Conservation (phyloP, 83 land plant species). For the Picea abies region DNA sequence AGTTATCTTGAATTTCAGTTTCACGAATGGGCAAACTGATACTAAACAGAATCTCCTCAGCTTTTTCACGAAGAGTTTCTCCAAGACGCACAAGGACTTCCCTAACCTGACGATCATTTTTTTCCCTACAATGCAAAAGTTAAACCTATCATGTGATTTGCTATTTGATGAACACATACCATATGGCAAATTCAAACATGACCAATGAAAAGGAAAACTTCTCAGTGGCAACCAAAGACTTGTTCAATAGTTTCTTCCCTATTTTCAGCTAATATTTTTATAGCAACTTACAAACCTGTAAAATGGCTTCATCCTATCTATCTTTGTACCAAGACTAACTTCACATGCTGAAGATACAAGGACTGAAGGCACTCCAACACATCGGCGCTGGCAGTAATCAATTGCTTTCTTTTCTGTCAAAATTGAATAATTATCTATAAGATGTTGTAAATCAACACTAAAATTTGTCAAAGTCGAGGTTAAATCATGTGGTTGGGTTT, state of each 20-base stretch:
- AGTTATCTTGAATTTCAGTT: conserved; percentile 8
- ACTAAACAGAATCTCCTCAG: background rate
- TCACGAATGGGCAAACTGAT: background rate
- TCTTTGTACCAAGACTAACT: conserved; percentile 45
- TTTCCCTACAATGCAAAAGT: background rate
- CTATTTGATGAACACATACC: background rate
- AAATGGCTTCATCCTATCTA: conserved; percentile 42
- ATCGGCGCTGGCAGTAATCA: conserved; percentile 49
- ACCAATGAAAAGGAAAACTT: conserved; percentile 17
- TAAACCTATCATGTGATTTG: background rate
- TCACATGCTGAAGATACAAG: conserved; percentile 29
- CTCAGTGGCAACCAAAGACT: conserved; percentile 22
- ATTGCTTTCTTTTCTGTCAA: conserved; percentile 38
- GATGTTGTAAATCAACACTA: background rate
- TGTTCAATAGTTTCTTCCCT: conserved; percentile 38
- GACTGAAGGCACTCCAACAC: conserved; percentile 52
- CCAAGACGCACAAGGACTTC: conserved; percentile 5
- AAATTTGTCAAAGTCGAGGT: background rate
- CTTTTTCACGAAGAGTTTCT: conserved; percentile 6
- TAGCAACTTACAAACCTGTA: conserved; percentile 31
- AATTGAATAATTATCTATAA: background rate
- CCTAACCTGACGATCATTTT: conserved; percentile 7
- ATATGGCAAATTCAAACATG: background rate
- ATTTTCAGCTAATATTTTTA: background rate
- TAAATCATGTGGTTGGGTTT: background rate